Base-by-base conservation (phyloP, 306 rosid genomes). In the Boehmeria nivea region DNA sequence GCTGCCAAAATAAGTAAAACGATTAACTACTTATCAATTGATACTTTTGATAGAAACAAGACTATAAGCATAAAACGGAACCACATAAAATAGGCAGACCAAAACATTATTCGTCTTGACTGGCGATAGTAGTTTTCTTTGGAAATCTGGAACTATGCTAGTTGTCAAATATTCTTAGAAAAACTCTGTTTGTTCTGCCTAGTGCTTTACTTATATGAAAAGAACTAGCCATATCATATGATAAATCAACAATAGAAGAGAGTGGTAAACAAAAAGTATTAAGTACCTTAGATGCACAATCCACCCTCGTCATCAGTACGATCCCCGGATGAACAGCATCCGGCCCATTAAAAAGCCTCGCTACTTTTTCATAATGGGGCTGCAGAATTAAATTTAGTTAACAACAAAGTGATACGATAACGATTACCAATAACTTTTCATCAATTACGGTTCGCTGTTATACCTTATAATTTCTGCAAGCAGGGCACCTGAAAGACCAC, bases 401-500 rank as follows among this genome's bases (percentile, higher is more conserved):
- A 23, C 37, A 67, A 47, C 63, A 57, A 53, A 58, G 43, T 39
- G 16, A 52, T 40, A 2, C 4, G 5, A 27, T 36, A 18, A n/a
- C n/a, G n/a, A 14, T 7, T 0, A 14, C 49, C 13, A 8, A 46
- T 12, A 36, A 23, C 2, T 34, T 16, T 13, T 22, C 24, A 39
- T 45, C 39, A 45, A 26, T 34, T 25, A 47, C 12, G 8, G 17
- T 12, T 34, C 52, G 21, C 53, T 43, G 36, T 23, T 60, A 63
- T 74, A 91, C 99, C 99, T 91, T 91, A 63, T 91, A 87, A 65
- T 91, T 87, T 64, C 96, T 78, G 84, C 99, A 91, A 38, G 99
- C 96, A 55, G 99, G 99, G 54, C 95, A 91, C 99, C 99, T 91
- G 81, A 37, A 64, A 39, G 61, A 40, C 3, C 44, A 15, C 4